Evolutionary conservation across 495 filamentous ascomycete species (phyloP).

Genomic region (Talaromyces stipitatus): DNA sequence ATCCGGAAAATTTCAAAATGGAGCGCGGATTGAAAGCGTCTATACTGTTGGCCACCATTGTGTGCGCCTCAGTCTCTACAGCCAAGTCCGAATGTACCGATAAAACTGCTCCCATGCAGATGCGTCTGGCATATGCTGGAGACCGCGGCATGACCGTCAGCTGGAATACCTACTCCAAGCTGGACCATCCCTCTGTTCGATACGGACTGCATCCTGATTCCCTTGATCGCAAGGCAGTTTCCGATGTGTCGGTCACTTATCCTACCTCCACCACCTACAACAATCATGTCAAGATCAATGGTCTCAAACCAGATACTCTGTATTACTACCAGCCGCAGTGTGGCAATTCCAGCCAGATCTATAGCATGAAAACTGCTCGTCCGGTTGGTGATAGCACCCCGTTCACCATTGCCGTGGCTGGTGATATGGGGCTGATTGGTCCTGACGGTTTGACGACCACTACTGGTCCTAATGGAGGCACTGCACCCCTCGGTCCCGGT

Average conservation of each 20-base stretch:
- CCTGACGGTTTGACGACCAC: constrained; percentile 19
- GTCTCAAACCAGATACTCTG: constrained; percentile 21
- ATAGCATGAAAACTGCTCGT: constrained; percentile 18
- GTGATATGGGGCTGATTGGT: constrained; percentile 31
- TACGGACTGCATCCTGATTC: constrained; percentile 13
- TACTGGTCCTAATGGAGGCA: constrained; percentile 12
- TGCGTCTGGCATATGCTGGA: constrained; percentile 4
- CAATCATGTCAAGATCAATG: constrained; percentile 30
- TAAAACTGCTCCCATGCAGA: not conserved
- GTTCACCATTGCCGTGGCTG: constrained; percentile 24
- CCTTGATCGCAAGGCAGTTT: constrained; percentile 13
- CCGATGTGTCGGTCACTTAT: constrained; percentile 24
- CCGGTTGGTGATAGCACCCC: constrained; percentile 17
- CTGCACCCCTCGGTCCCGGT: constrained; percentile 18
- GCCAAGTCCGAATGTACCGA: too few species aligned
- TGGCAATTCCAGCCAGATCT: constrained; percentile 10
- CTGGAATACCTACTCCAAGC: constrained; percentile 26
- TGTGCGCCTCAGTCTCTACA: too few species aligned
- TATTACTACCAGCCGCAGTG: constrained; percentile 23
- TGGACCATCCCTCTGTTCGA: constrained; percentile 18
- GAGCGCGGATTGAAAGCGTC: too few species aligned
- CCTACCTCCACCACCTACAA: constrained; percentile 28
- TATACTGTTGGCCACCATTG: too few species aligned
- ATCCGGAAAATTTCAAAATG: too few species aligned
- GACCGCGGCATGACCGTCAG: constrained; percentile 1